Evolutionary conservation across 306 rosid genomes (phyloP).

Genomic region (Astragalus glycyphyllos): DNA sequence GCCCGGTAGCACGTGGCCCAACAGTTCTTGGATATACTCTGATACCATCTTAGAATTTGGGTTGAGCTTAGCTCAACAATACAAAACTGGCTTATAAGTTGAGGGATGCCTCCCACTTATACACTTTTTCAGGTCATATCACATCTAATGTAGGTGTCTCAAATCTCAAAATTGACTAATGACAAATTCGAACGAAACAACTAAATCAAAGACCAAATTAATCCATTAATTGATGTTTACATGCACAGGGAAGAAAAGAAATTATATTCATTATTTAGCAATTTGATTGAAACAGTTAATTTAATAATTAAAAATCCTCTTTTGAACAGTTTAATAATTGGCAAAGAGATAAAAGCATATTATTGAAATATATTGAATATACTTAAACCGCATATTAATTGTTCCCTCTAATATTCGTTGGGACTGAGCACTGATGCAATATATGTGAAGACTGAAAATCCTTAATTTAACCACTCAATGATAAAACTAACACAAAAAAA

Average conservation of each 20-base stretch:
- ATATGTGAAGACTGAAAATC: slow-evolving; percentile 12
- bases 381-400: slow-evolving; percentile 14
- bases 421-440: slow-evolving; percentile 3
- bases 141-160: too few relatives aligned
- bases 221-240: slow-evolving; percentile 5
- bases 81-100: too few relatives aligned
- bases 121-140: too few relatives aligned
- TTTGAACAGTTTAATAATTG: slow-evolving; percentile 25
- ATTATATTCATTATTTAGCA: slow-evolving; percentile 18
- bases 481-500: slow-evolving; percentile 9
- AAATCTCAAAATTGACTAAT: neutral
- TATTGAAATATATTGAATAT: slow-evolving; percentile 5
- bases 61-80: too few relatives aligned
- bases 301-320: neutral
- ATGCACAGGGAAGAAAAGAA: neutral
- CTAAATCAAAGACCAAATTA: slow-evolving; percentile 6
- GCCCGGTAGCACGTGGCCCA: too few relatives aligned
- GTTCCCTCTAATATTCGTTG: slow-evolving; percentile 27
- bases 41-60: too few relatives aligned
- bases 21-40: too few relatives aligned
- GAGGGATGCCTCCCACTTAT: too few relatives aligned
- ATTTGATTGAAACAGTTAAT: neutral
- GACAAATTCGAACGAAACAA: slow-evolving; percentile 9
- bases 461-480: slow-evolving; percentile 18
- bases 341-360: slow-evolving; percentile 21